Evolutionary conservation across 768 basidiomycete genomes (phyloP), one percentile per base, ranked within the genome.

Genomic region (Boletus sp.): DNA sequence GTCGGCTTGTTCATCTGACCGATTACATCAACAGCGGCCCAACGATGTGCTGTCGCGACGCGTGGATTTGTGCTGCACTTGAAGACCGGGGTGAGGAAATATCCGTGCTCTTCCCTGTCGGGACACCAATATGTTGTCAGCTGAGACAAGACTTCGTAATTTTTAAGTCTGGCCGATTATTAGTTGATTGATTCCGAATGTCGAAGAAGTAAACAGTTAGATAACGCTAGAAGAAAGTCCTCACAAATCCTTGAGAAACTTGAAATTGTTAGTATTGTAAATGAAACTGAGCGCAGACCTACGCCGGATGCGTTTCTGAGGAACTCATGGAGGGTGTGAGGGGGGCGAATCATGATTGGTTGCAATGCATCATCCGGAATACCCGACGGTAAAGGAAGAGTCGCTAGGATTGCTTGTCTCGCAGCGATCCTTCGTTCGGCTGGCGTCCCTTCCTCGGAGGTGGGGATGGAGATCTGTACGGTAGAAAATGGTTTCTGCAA

Each of bases 1-100:
- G 84, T 88, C 4, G 85, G 81, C 56, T 80, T 79, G 58, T 67
- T 77, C 75, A 88, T 77, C 37, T 77, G 75, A 3, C 77, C 77
- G 7, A 83, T 74, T 15, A 86, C 76, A 64, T 92, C 87, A n/a
- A 83, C 81, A 7, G 72, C 61, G 48, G 66, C 75, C 89, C 89
- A 92, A 32, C 85, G 80, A 68, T 91, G 89, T 4, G 89, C 89
- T 15, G 87, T 87, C 2, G 78, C 74, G 35, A 88, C 84, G 34
- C 86, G 83, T 17, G 88, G 87, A 62, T 89, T 90, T 25, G 89
- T 91, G 69, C 65, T 85, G 64, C 89, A 92, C 63, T 88, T 89
- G 77, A 84, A 91, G 13, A 79, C 64, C 0, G 89, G 88, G 1
- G 82, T 77, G 50, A 90, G 81, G 66, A 84, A 83, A 63, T 87